phyloP scores from a whole-genome alignment of 441 rosid species.

The Croton laevigatus region DNA sequence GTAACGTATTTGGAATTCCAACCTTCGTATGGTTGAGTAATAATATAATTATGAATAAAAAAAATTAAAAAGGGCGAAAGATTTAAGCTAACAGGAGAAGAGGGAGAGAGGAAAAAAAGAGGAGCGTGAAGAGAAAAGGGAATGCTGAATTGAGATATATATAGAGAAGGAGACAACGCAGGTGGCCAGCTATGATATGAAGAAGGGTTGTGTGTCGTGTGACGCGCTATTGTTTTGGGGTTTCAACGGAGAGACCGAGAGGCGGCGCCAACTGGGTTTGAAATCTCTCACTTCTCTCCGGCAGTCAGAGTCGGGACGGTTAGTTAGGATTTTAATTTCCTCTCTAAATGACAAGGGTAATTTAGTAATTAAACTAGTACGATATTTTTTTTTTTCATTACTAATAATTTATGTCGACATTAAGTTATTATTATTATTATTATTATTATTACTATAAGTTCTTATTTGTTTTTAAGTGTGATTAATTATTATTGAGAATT shows the following conservation, averaged over 20 bases:
- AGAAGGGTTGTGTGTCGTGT: background rate
- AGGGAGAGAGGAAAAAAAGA: background rate
- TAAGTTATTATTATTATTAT: too few species aligned
- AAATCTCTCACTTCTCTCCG: background rate
- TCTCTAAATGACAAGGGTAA: background rate
- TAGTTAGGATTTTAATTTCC: background rate
- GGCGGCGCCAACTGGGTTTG: slow-evolving; percentile 13
- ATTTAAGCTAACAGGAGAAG: background rate
- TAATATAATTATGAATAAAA: background rate
- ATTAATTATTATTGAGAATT: too few species aligned
- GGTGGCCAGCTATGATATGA: background rate
- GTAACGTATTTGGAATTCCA: background rate
- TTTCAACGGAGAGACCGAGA: background rate
- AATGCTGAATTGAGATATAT: background rate
- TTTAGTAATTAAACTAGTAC: too few species aligned
- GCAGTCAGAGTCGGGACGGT: background rate
- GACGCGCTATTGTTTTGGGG: slow-evolving; percentile 3
- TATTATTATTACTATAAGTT: too few species aligned
- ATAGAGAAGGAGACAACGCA: background rate
- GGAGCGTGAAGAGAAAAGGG: slow-evolving; percentile 9
- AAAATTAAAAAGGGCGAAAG: background rate
- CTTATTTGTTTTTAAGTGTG: too few species aligned
- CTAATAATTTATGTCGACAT: too few species aligned
- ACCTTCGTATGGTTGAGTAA: background rate
- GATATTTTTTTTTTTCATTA: background rate